Percentiles rank a stretch among this genome's conserved stretches.
Conservation (phyloP, 768 basidiomycete genomes). For the Xerocomus brunneocitrinus region DNA sequence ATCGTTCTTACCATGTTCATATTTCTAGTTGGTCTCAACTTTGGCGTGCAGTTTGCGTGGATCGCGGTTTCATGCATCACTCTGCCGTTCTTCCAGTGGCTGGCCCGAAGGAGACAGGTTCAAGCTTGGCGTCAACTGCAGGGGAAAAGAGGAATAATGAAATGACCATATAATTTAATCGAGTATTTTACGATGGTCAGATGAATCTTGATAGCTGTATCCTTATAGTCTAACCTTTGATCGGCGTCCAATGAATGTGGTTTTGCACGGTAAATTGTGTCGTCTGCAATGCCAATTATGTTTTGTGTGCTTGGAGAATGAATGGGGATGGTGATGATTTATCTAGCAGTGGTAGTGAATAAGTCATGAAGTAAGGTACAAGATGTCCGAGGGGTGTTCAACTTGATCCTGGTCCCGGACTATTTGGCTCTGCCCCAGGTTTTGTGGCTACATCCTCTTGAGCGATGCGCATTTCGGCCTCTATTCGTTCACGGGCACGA, state of each 20-base stretch:
- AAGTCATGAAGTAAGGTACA: conserved; percentile 8
- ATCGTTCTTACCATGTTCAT: neutral
- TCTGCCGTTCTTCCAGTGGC: conserved; percentile 48
- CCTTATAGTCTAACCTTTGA: neutral
- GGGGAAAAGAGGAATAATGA: conserved; percentile 1
- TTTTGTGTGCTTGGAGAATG: conserved; percentile 17
- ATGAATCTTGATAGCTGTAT: neutral
- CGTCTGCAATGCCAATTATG: neutral
- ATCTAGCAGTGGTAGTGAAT: conserved; percentile 21
- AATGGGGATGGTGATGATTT: conserved; percentile 24
- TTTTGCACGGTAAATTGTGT: neutral
- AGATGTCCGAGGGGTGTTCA: conserved; percentile 9
- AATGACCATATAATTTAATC: neutral
- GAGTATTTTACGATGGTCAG: neutral
- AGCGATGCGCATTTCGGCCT: conserved; percentile 62
- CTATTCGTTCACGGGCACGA: conserved; percentile 89
- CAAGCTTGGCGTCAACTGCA: conserved; percentile 17
- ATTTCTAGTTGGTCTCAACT: conserved; percentile 53
- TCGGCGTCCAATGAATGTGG: neutral
- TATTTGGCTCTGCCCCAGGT: conserved; percentile 16
- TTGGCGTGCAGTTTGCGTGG: conserved; percentile 59
- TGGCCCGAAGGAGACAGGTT: conserved; percentile 27
- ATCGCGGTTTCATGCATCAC: conserved; percentile 49
- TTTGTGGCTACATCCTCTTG: conserved; percentile 23
- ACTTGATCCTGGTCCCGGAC: conserved; percentile 19